A percentile compares a stretch with the other conserved stretches of the same genome.
These are phyloP conservation scores for Suillus hirtellus DNA, from an alignment of 768 basidiomycete species.

Conservation along the genomic window DNA sequence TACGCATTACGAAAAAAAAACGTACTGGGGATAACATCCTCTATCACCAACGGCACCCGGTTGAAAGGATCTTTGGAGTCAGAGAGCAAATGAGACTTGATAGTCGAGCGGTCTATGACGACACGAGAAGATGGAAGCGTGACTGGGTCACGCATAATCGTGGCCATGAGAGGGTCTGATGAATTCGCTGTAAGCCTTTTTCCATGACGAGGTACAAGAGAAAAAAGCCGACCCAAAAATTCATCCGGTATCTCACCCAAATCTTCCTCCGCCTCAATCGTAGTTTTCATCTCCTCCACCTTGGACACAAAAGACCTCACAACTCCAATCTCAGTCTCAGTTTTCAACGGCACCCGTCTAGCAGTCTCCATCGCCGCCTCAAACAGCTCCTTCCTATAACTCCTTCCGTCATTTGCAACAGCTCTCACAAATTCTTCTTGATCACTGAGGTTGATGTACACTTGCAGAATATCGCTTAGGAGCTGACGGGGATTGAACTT, in stretches of 20 bases:
- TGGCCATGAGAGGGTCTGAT: constrained; percentile 85
- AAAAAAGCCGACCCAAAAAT: constrained; percentile 69
- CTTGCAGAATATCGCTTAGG: constrained; percentile 83
- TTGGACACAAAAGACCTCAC: constrained; percentile 70
- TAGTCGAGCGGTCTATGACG: constrained; percentile 85
- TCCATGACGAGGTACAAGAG: background rate
- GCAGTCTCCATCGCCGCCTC: constrained; percentile 74
- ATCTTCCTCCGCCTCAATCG: constrained; percentile 86
- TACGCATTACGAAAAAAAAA: background rate
- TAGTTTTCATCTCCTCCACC: constrained; percentile 82
- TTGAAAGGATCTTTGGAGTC: constrained; percentile 97
- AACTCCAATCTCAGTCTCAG: constrained; percentile 71
- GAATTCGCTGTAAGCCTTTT: constrained; percentile 2
- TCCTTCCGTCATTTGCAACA: constrained; percentile 92
- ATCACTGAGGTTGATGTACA: constrained; percentile 86
- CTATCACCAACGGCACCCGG: constrained; percentile 75
- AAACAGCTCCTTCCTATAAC: constrained; percentile 84
- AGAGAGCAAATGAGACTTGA: constrained; percentile 92
- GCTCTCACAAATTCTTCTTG: constrained; percentile 78
- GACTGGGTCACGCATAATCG: constrained; percentile 95
- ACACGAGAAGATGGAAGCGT: constrained; percentile 79
- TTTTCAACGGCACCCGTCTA: constrained; percentile 63
- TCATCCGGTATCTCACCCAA: constrained; percentile 94
- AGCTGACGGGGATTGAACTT: constrained; percentile 84
- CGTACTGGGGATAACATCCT: constrained; percentile 77